Percentiles rank a stretch among this genome's conserved stretches.
These are phyloP conservation scores for Heritiera littoralis DNA, from an alignment of 345 rosid species.

Conservation along the genomic window DNA sequence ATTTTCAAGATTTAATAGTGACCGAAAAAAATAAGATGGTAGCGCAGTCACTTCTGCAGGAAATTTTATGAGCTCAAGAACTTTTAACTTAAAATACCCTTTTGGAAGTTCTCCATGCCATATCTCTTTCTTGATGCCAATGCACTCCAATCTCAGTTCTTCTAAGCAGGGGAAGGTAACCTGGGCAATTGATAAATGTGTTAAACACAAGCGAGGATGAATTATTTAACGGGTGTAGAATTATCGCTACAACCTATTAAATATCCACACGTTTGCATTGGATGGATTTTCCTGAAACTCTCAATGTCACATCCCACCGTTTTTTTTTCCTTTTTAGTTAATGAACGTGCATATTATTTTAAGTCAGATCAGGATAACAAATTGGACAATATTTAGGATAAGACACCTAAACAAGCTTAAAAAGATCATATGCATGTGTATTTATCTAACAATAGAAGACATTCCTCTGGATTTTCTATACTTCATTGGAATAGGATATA, in stretches of 20 bases:
- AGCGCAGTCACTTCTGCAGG: background rate
- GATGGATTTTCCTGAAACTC: background rate
- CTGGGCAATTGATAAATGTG: slow-evolving; percentile 3
- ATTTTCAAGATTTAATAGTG: slow-evolving; percentile 11
- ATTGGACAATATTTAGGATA: background rate
- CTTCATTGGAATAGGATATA: background rate
- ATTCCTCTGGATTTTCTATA: background rate
- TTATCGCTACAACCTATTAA: background rate
- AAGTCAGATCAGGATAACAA: background rate
- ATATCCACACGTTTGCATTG: background rate
- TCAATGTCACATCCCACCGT: background rate
- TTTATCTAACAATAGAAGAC: background rate
- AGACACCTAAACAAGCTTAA: background rate
- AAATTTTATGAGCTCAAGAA: slow-evolving; percentile 1
- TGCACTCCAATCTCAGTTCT: background rate
- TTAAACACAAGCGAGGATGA: background rate
- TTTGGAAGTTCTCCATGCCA: slow-evolving; percentile 14
- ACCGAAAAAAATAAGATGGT: slow-evolving; percentile 2
- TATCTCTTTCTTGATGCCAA: slow-evolving; percentile 3
- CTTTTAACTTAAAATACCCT: slow-evolving; percentile 9
- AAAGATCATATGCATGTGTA: background rate
- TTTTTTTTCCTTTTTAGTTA: too few relatives aligned
- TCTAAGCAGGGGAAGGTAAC: slow-evolving; percentile 9
- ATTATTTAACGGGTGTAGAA: background rate
- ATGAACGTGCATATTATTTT: background rate